Conservation (phyloP, 495 filamentous ascomycete species). For the Lentithecium fluviatile region DNA sequence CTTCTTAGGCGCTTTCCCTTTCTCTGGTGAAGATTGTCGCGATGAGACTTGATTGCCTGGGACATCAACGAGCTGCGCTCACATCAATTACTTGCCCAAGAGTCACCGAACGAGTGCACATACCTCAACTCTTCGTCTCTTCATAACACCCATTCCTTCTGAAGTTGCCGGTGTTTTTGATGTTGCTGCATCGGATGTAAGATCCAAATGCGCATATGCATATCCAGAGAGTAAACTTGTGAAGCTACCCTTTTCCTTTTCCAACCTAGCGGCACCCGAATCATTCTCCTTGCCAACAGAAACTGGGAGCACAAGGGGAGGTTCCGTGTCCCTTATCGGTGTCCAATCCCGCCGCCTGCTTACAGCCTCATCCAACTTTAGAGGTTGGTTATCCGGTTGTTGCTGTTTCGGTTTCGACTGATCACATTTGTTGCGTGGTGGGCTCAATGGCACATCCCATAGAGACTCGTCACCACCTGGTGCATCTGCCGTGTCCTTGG, state of each 20-base stretch:
- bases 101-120: neutral
- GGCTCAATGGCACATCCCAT: constrained; percentile 24
- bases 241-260: neutral
- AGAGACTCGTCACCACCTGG: constrained; percentile 1
- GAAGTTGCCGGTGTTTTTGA: neutral
- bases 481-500: neutral
- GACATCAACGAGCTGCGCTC: constrained; percentile 15
- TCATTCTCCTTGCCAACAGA: constrained; percentile 2
- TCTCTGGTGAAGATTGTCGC: constrained; percentile 39
- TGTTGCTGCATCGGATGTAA: neutral
- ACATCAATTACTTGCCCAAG: neutral
- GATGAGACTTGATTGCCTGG: constrained; percentile 20
- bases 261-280: neutral
- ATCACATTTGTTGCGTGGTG: neutral
- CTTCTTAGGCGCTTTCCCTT: constrained; percentile 63
- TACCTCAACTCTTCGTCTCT: constrained; percentile 16
- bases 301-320: constrained; percentile 7
- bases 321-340: constrained; percentile 45
- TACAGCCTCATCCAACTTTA: constrained; percentile 49
- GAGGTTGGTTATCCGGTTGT: neutral
- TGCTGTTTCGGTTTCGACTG: constrained; percentile 1
- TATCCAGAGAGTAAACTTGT: constrained; percentile 20
- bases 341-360: constrained; percentile 59
- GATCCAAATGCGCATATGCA: neutral
- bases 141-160: neutral